Evolutionary conservation across 2,329 filamentous ascomycete species (phyloP).

Genomic region (Akanthomyces muscarius): DNA sequence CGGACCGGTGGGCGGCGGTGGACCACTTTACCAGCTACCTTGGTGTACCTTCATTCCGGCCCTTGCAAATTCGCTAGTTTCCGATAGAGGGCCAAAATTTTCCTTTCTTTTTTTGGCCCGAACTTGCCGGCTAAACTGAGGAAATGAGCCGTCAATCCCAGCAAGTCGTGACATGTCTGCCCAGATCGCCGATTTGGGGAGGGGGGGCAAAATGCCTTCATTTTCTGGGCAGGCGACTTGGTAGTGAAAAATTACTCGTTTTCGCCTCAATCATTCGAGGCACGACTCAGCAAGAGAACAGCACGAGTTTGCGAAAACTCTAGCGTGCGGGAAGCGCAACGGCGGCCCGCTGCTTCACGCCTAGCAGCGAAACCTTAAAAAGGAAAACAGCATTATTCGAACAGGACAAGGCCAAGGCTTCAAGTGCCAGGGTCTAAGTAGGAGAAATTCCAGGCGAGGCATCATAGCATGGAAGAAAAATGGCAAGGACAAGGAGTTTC

Average conservation of each 20-base stretch:
- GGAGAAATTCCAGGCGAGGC: neutral
- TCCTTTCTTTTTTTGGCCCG: neutral
- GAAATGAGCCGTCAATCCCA: neutral
- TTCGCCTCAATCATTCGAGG: slow-evolving; percentile 11
- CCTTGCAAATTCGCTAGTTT: neutral
- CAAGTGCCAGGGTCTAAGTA: neutral
- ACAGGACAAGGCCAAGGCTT: neutral
- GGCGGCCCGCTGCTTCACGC: slow-evolving; percentile 13
- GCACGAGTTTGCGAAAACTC: neutral
- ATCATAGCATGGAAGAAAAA: neutral
- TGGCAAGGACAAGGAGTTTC: neutral
- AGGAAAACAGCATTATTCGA: neutral
- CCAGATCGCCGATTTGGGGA: neutral
- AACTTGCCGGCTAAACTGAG: neutral
- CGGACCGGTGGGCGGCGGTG: slow-evolving; percentile 3
- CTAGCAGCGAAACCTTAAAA: neutral
- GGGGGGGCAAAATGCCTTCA: neutral
- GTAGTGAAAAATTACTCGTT: neutral
- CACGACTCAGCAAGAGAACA: neutral
- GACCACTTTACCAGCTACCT: neutral
- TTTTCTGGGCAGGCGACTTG: neutral
- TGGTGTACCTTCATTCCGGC: neutral
- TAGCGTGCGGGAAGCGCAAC: slow-evolving; percentile 14
- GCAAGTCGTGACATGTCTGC: neutral
- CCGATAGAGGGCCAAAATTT: neutral